These are phyloP conservation scores for Vigna mungo DNA, from an alignment of 306 rosid species.

Conservation along the genomic window DNA sequence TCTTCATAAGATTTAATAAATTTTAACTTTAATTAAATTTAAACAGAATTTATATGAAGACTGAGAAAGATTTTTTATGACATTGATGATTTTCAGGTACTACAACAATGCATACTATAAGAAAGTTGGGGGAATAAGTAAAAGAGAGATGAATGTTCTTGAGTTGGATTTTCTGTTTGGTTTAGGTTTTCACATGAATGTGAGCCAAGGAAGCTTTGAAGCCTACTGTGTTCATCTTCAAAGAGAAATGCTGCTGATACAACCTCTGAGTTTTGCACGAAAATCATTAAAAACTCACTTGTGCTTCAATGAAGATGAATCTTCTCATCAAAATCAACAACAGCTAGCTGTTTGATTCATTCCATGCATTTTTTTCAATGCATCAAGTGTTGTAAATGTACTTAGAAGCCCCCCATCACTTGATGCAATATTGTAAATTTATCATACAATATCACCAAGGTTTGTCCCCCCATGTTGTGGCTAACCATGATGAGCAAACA, in stretches of 20 bases:
- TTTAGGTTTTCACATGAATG: slow-evolving; percentile 80
- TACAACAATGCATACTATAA: slow-evolving; percentile 97
- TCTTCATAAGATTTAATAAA: no score
- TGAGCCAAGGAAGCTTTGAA: slow-evolving; percentile 75
- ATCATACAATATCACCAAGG: no score
- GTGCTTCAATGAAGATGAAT: slow-evolving; percentile 82
- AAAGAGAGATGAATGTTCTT: slow-evolving; percentile 85
- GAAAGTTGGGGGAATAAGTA: slow-evolving; percentile 95
- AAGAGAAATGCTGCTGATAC: slow-evolving; percentile 72
- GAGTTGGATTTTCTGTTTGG: slow-evolving; percentile 94
- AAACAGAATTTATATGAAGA: no score
- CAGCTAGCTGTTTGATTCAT: slow-evolving; percentile 72
- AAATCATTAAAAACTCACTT: slow-evolving; percentile 61
- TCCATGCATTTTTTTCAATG: slow-evolving; percentile 44
- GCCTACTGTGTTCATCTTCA: slow-evolving; percentile 74
- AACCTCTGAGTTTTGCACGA: slow-evolving; percentile 62
- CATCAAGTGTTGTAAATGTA: slow-evolving; percentile 47
- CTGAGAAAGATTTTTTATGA: no score
- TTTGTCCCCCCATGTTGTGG: no score
- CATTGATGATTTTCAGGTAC: slow-evolving; percentile 55
- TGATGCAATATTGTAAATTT: no score
- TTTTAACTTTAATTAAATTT: no score
- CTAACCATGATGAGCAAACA: no score
- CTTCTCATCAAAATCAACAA: slow-evolving; percentile 74
- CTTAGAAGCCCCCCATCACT: no score